These are phyloP conservation scores for Erysiphe pulchra DNA, from an alignment of 2,329 filamentous ascomycete species.

Conservation along the genomic window DNA sequence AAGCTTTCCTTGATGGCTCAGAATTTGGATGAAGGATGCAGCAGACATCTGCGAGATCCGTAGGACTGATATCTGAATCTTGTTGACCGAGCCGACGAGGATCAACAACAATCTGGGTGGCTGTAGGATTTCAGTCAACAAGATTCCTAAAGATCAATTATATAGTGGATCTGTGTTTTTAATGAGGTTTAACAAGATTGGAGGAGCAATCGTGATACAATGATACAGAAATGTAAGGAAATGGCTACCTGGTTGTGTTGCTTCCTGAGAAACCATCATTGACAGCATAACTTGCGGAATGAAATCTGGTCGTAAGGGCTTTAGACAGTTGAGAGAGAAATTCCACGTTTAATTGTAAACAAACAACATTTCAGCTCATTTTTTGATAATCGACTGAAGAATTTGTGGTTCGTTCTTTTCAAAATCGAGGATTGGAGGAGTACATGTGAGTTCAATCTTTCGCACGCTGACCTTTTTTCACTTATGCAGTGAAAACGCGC, in stretches of 20 bases:
- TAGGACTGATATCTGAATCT: slow-evolving; percentile 58
- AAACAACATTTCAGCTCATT: too few species aligned
- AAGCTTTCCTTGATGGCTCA: slow-evolving; percentile 42
- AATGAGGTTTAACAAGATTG: neutral
- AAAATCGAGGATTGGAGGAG: too few species aligned
- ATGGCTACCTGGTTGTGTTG: slow-evolving; percentile 12
- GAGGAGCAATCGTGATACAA: neutral
- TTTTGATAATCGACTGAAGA: too few species aligned
- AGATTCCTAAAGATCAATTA: neutral
- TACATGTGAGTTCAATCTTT: too few species aligned
- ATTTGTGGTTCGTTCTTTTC: too few species aligned
- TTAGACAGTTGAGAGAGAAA: too few species aligned
- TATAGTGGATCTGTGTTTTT: neutral
- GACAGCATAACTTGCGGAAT: neutral
- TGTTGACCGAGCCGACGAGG: slow-evolving; percentile 55
- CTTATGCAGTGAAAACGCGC: too few species aligned
- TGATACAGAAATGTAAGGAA: neutral
- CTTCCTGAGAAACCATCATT: slow-evolving; percentile 9
- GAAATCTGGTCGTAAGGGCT: too few species aligned
- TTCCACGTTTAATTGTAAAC: too few species aligned
- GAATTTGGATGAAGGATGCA: slow-evolving; percentile 69
- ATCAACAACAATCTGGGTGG: slow-evolving; percentile 60
- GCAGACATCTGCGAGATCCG: slow-evolving; percentile 69
- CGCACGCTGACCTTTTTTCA: too few species aligned
- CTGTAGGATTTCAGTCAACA: slow-evolving; percentile 15